Conservation (phyloP, 306 rosid species). For the Cyclanthera cordifolia region DNA sequence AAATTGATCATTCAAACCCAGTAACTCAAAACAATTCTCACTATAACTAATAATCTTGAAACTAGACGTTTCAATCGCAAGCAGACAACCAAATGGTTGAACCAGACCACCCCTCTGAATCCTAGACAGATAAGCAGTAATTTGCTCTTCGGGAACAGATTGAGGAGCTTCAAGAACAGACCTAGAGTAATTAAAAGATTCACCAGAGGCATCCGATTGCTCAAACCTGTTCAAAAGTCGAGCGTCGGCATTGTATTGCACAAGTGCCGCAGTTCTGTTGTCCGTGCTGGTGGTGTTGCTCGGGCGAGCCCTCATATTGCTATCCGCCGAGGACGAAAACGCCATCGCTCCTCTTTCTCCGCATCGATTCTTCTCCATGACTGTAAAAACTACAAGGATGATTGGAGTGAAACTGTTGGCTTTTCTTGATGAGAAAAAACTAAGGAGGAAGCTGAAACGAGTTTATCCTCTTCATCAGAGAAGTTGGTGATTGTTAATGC, state of each 20-base stretch:
- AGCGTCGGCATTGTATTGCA: conserved; percentile 59
- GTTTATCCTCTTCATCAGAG: neutral
- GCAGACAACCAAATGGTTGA: conserved; percentile 69
- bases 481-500: neutral
- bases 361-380: neutral
- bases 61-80: conserved; percentile 46
- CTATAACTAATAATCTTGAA: conserved; percentile 48
- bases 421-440: neutral
- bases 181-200: conserved; percentile 52
- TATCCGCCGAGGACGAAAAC: conserved; percentile 31
- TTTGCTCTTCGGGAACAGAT: conserved; percentile 49
- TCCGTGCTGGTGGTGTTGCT: conserved; percentile 23
- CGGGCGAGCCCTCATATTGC: conserved; percentile 19
- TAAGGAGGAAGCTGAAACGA: neutral
- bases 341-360: neutral
- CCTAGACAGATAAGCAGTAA: conserved; percentile 38
- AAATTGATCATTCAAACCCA: conserved; percentile 34
- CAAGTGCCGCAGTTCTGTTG: conserved; percentile 25
- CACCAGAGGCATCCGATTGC: conserved; percentile 44
- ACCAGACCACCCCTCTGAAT: conserved; percentile 69
- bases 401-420: neutral
- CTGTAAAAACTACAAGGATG: neutral
- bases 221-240: conserved; percentile 52
- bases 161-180: conserved; percentile 30
- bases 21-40: conserved; percentile 48